Evolutionary conservation across 768 basidiomycete genomes (phyloP).

Genomic region (Coprinellus micaceus): DNA sequence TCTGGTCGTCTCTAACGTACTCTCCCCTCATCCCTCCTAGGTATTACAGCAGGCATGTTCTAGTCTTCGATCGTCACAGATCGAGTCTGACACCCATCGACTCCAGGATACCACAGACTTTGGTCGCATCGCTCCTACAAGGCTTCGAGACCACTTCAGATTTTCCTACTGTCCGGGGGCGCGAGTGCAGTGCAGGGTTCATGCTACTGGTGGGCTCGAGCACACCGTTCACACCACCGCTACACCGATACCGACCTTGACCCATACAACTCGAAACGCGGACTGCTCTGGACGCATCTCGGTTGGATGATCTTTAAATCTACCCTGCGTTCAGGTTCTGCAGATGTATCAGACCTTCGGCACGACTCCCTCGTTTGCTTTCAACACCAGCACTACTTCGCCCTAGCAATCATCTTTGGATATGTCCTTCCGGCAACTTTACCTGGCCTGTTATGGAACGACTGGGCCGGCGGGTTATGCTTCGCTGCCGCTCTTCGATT

Average conservation of each 20-base stretch:
- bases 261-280: conserved; percentile 78
- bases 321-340: conserved; percentile 62
- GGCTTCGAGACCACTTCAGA: conserved; percentile 66
- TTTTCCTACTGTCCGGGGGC: conserved; percentile 68
- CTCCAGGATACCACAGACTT: conserved; percentile 71
- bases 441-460: conserved; percentile 68
- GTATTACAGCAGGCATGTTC: conserved; percentile 47
- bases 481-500: conserved; percentile 71
- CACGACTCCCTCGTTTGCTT: conserved; percentile 68
- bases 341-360: conserved; percentile 69
- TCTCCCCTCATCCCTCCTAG: conserved; percentile 19
- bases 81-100: background rate
- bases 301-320: conserved; percentile 86
- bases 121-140: conserved; percentile 87
- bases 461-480: conserved; percentile 76
- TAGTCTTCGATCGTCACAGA: background rate
- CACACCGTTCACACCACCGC: conserved; percentile 80
- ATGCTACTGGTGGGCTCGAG: conserved; percentile 83
- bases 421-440: conserved; percentile 63
- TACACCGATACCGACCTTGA: conserved; percentile 85
- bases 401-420: conserved; percentile 62
- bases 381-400: conserved; percentile 75
- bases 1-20: no score
- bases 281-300: conserved; percentile 74
- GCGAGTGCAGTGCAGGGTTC: conserved; percentile 85